Base-by-base conservation (phyloP, 2,329 filamentous ascomycete species). In the Chalaropsis ovoidea region DNA sequence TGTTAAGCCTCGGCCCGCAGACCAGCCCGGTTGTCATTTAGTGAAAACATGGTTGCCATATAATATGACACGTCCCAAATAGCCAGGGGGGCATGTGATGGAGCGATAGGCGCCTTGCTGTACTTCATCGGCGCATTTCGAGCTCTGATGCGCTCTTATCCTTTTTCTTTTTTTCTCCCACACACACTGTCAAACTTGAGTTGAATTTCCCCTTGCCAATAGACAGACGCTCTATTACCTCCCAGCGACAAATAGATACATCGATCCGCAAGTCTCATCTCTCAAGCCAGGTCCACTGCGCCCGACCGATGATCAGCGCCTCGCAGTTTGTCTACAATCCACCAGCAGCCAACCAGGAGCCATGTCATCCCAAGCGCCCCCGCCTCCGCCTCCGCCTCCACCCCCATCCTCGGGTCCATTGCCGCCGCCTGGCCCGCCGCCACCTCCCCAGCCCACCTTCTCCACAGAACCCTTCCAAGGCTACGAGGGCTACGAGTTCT, bases 401-500 rank as follows among this genome's bases (percentile, higher is more conserved):
- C 13, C 61, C 42, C 22, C 58, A 8, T 15, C 15, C 49, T 22
- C 58, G 61, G 19, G 31, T 19, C 54, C 58, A 17, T 54, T 60
- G 66, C 39, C 62, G 71, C 71, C 70, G 68, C 72, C 31, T 67
- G 15, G n/a, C 6, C 61, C 67, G 8, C 43, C 31, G 17, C 43
- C 54, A 4, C 39, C 60, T 45, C 11, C 24, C 17, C 22, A 11
- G 11, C 17, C 31, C 3, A 19, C 31, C 13, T n/a, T 58, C 3
- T 58, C 24, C 15, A 64, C 70, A 13, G 68, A 70, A 8, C 69
- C 72, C 13, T 69, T 75, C 17, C 67, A 71, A 22, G 75, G 73
- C 64, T 81, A 82, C 73, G 69, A 75, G 47, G 69, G 70, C 43
- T 86, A 83, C 76, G 78, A 86, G 70, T 80, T 88, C 79, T 91